Percentiles rank a stretch among this genome's conserved stretches.
These are phyloP conservation scores for Agaricus sinodeliciosus DNA, from an alignment of 768 basidiomycete species.

Conservation along the genomic window DNA sequence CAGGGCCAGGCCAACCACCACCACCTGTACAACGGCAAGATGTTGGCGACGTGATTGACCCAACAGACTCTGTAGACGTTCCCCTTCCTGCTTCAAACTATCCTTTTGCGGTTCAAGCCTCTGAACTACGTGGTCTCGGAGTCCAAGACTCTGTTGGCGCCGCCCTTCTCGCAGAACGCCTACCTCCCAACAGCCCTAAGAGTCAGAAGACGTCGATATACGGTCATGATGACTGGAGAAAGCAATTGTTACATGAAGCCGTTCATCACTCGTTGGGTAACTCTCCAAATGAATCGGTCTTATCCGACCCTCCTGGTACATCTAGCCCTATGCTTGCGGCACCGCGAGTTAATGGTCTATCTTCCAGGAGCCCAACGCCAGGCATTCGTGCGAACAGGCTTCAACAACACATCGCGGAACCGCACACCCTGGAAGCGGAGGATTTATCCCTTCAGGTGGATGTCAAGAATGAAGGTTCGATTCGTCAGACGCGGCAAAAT, in stretches of 20 bases:
- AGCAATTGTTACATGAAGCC: constrained; percentile 67
- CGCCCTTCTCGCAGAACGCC: constrained; percentile 63
- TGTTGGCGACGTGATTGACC: constrained; percentile 66
- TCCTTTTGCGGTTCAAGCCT: constrained; percentile 70
- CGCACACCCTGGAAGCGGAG: constrained; percentile 30
- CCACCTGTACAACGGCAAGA: constrained; percentile 12
- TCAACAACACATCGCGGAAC: constrained; percentile 30
- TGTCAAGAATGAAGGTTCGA: constrained; percentile 16
- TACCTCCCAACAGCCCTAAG: constrained; percentile 58
- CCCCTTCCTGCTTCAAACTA: constrained; percentile 64
- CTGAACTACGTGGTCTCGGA: constrained; percentile 64
- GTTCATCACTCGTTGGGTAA: constrained; percentile 70
- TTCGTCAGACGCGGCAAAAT: constrained; percentile 23
- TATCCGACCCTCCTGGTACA: constrained; percentile 31
- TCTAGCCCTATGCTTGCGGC: constrained; percentile 36
- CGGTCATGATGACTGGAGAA: constrained; percentile 70
- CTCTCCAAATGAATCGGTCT: constrained; percentile 40
- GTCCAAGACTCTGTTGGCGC: constrained; percentile 73
- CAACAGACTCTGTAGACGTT: constrained; percentile 77
- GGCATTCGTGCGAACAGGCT: constrained; percentile 17
- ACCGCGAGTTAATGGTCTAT: constrained; percentile 12
- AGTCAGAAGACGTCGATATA: constrained; percentile 52
- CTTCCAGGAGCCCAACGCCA: constrained; percentile 14
- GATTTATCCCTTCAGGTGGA: constrained; percentile 10
- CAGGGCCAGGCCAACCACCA: neutral